Base-by-base conservation (phyloP, 169 alveolate species). In the Cryptosporidium sp. region DNA sequence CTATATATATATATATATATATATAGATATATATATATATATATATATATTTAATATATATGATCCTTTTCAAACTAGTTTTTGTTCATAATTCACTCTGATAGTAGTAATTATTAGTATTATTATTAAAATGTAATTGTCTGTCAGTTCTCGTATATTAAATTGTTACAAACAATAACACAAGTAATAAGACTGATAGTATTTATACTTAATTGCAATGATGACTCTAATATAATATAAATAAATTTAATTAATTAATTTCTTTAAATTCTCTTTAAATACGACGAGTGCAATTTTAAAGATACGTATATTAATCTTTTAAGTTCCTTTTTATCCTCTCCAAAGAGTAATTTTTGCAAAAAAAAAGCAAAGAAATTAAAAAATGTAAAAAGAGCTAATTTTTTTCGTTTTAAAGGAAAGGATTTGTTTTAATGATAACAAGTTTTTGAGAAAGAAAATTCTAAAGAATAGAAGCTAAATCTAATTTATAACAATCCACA, bases 271-370 rank as follows among this genome's bases (percentile, higher is more conserved):
- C 21, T n/a, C 14, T n/a, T n/a, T 1, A 21, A 53, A 18, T 53
- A 56, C 67, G 67, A 56, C 67, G 26, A 56, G 67, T 56, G 67
- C 67, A 56, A 26, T 26, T 26, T 56, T 26, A 56, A n/a, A 56
- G 67, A 26, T 56, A 56, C 67, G 67, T 56, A 56, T 56, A 48
- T 48, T 1, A 8, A 26, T 23, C 67, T 26, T 26, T 21, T 21
- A 56, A 56, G 26, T 56, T 23, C 4, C 18, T 56, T 56, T n/a
- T n/a, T 21, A 9, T 23, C 35, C 35, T 56, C 37, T 9, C 37
- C 6, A 5, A 26, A 10, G 2, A 56, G 2, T 21, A 21, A 16
- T 21, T 16, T 48, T 48, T 14, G 0, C 12, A 7, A 48, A 48
- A 48, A 0, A 45, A 0, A 1, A 4, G 14, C 14, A 48, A 48